These are phyloP conservation scores for Scutellaria barbata DNA, from an alignment of 257 asterid genomes.

Conservation along the genomic window DNA sequence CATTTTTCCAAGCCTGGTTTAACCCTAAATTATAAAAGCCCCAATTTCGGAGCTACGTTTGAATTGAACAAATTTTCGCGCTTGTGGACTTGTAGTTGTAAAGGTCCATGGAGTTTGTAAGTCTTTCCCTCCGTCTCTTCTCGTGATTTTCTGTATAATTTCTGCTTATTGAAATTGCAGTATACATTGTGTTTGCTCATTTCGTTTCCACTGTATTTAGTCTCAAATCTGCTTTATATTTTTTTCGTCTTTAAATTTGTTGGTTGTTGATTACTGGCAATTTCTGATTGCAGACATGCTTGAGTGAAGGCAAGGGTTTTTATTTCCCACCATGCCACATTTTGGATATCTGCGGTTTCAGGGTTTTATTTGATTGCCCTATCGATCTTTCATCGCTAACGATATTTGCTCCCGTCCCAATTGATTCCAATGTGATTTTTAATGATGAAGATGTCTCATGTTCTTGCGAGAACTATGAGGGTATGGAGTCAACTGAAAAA, in stretches of 20 bases:
- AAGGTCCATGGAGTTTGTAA: conserved; percentile 43
- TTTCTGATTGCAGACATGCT: conserved; percentile 70
- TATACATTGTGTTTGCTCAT: background rate
- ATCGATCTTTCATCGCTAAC: conserved; percentile 78
- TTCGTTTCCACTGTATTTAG: background rate
- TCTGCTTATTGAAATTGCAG: background rate
- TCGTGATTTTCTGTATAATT: background rate
- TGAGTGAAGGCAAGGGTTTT: conserved; percentile 75
- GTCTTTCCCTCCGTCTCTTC: conserved; percentile 15
- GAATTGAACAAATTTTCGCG: background rate
- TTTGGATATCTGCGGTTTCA: conserved; percentile 63
- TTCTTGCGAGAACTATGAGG: conserved; percentile 35
- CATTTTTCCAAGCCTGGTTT: too few relatives aligned
- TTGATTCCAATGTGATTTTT: conserved; percentile 33
- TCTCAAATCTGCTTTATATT: background rate
- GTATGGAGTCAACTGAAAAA: conserved; percentile 32
- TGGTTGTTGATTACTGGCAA: conserved; percentile 17
- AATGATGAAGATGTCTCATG: conserved; percentile 24
- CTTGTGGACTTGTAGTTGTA: background rate
- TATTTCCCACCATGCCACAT: conserved; percentile 87
- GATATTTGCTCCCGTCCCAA: conserved; percentile 66
- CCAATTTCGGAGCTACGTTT: background rate
- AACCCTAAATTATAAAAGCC: background rate
- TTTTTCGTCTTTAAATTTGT: background rate
- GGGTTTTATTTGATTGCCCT: conserved; percentile 78